phyloP scores from a whole-genome alignment of 768 basidiomycete genomes.

The Lactarius tabidus region DNA sequence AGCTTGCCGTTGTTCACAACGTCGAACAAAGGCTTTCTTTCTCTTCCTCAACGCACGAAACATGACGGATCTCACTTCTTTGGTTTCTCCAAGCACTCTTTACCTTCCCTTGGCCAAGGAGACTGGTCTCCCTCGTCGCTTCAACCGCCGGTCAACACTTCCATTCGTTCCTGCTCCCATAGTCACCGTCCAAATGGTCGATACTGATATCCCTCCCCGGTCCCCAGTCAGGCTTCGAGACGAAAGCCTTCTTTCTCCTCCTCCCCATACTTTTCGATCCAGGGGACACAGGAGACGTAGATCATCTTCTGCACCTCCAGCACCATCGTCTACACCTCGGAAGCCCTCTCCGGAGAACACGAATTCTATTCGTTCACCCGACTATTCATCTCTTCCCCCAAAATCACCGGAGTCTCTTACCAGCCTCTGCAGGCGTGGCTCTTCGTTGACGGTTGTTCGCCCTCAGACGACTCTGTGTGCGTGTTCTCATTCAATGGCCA shows the following conservation, averaged over 20 bases:
- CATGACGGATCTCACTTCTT: constrained; percentile 21
- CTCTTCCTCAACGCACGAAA: neutral
- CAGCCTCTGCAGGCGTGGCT: neutral
- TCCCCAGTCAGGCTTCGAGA: neutral
- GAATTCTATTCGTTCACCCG: neutral
- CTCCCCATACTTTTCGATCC: constrained; percentile 6
- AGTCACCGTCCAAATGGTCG: constrained; percentile 22
- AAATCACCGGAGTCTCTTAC: neutral
- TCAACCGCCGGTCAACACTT: constrained; percentile 11
- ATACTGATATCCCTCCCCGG: constrained; percentile 2
- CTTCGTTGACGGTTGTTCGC: constrained; percentile 41
- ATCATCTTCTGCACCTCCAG: constrained; percentile 1
- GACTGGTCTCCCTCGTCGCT: constrained; percentile 8
- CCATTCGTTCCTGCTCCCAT: constrained; percentile 5
- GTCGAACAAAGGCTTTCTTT: neutral
- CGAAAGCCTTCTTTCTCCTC: constrained; percentile 11
- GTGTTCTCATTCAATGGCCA: constrained; percentile 29
- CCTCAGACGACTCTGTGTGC: constrained; percentile 65
- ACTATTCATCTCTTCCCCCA: neutral
- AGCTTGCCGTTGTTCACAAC: neutral
- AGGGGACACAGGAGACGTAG: neutral
- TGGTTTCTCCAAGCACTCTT: constrained; percentile 16
- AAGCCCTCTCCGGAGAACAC: neutral
- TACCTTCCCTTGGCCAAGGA: constrained; percentile 11
- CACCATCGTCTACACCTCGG: neutral